phyloP scores from a whole-genome alignment of 331 rosid genomes.

The Acacia pycnantha region DNA sequence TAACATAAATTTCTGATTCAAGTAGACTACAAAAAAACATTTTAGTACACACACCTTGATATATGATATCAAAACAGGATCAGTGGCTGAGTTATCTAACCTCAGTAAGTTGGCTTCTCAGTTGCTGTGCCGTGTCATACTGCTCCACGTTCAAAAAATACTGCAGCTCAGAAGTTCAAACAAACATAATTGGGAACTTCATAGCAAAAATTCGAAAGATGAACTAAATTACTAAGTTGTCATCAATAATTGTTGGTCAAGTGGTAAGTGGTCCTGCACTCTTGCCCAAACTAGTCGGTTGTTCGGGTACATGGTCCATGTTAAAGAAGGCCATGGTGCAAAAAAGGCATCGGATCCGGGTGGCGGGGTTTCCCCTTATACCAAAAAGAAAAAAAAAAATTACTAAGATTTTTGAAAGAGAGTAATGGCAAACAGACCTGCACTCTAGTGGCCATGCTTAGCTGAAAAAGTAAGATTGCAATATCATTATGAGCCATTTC shows the following conservation, averaged over 20 bases:
- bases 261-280: too few species aligned
- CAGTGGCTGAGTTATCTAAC: slow-evolving; percentile 41
- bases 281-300: too few species aligned
- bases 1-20: neutral
- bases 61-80: slow-evolving; percentile 8
- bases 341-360: too few species aligned
- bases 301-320: too few species aligned
- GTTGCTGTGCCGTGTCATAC: slow-evolving; percentile 82
- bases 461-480: slow-evolving; percentile 80
- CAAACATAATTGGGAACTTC: slow-evolving; percentile 14
- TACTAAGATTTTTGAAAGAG: slow-evolving; percentile 7
- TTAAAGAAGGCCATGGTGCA: too few species aligned
- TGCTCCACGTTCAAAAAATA: slow-evolving; percentile 81
- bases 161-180: slow-evolving; percentile 47
- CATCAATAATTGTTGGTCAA: too few species aligned
- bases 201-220: slow-evolving; percentile 9
- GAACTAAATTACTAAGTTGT: neutral
- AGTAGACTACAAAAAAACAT: neutral
- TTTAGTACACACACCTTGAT: slow-evolving; percentile 15
- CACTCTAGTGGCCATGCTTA: slow-evolving; percentile 81
- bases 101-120: slow-evolving; percentile 86
- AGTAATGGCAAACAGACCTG: slow-evolving; percentile 52
- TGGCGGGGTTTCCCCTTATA: too few species aligned
- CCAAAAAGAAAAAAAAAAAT: too few species aligned
- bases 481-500: slow-evolving; percentile 89